Conservation (phyloP, 345 rosid species). For the Erodium maritimum region DNA sequence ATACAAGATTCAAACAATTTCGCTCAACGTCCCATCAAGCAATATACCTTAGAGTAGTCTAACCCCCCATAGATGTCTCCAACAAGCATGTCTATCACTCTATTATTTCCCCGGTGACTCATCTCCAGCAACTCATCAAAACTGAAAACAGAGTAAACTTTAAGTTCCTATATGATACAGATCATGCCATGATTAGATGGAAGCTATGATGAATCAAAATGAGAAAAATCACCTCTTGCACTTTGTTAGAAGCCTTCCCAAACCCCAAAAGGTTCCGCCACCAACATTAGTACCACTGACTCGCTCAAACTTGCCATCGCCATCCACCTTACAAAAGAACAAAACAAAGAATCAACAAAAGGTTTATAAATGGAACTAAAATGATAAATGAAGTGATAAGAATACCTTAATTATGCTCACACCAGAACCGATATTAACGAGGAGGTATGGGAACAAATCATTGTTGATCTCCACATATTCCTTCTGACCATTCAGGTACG, state of each 20-base stretch:
- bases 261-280: slow-evolving; percentile 82
- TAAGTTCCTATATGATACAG: neutral
- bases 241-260: slow-evolving; percentile 74
- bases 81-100: slow-evolving; percentile 80
- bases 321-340: slow-evolving; percentile 36
- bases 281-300: slow-evolving; percentile 86
- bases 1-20: neutral
- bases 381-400: neutral
- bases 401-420: slow-evolving; percentile 95
- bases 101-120: slow-evolving; percentile 67
- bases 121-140: slow-evolving; percentile 67
- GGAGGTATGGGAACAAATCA: slow-evolving; percentile 74
- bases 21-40: too few relatives aligned
- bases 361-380: neutral
- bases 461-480: slow-evolving; percentile 63
- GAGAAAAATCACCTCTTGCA: slow-evolving; percentile 51
- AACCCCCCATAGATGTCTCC: slow-evolving; percentile 88
- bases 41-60: slow-evolving; percentile 59
- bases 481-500: slow-evolving; percentile 52
- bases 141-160: slow-evolving; percentile 24
- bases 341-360: too few relatives aligned
- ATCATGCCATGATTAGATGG: neutral
- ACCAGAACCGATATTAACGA: too few relatives aligned
- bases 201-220: neutral
- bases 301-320: slow-evolving; percentile 66